A percentile compares a stretch with the other conserved stretches of the same genome.
phyloP scores from a whole-genome alignment of 768 basidiomycete species.

The Psilocybe azurescens region DNA sequence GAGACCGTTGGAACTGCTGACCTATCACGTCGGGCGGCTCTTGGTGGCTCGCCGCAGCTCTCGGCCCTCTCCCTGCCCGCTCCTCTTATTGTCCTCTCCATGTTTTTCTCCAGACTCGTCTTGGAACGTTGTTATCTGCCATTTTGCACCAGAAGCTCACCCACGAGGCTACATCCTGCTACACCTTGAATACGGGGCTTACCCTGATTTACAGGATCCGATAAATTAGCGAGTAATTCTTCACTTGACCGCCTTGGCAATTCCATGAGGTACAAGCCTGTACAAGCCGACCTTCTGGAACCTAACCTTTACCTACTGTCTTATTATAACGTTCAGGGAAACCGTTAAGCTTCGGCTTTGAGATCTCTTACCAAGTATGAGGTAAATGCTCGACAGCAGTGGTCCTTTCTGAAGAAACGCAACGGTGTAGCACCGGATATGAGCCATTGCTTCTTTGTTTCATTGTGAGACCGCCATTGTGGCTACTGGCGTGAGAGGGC shows the following conservation, averaged over 20 bases:
- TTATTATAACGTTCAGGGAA: not conserved
- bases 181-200: not conserved
- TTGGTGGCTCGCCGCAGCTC: not conserved
- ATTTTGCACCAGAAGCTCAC: not conserved
- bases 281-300: no score
- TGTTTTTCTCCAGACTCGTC: not conserved
- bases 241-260: no score
- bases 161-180: not conserved
- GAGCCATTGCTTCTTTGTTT: not conserved
- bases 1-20: not conserved
- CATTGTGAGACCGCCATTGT: not conserved
- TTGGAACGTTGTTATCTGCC: not conserved
- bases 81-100: not conserved
- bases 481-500: not conserved
- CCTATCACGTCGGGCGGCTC: not conserved
- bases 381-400: not conserved
- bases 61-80: not conserved
- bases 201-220: not conserved
- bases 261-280: no score
- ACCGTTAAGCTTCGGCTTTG: not conserved
- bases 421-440: no score
- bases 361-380: not conserved
- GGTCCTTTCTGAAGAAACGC: not conserved
- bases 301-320: no score
- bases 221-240: not conserved